Conservation (phyloP, 352 stramenopile genomes). For the Phytophthora europaea region DNA sequence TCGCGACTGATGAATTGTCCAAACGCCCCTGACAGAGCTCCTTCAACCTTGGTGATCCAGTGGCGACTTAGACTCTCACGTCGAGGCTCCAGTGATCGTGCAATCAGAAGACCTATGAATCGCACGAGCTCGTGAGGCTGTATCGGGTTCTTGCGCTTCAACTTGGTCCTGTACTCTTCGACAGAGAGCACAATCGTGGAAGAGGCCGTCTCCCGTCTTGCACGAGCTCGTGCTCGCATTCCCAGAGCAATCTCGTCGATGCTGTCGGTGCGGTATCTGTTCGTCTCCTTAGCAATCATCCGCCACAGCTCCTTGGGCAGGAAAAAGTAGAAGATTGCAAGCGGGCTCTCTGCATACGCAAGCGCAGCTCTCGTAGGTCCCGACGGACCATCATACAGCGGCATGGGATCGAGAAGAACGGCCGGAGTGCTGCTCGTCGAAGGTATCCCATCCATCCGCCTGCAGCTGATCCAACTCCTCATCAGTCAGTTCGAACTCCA, state of each 20-base stretch:
- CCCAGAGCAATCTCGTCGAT: not conserved
- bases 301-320: slow-evolving; percentile 14
- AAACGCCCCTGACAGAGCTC: too few relatives aligned
- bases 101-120: too few relatives aligned
- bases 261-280: not conserved
- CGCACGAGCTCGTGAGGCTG: too few relatives aligned
- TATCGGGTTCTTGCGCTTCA: too few relatives aligned
- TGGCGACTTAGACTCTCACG: too few relatives aligned
- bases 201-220: not conserved
- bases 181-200: not conserved
- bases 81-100: too few relatives aligned
- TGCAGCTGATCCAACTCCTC: not conserved
- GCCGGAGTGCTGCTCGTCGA: too few relatives aligned
- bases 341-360: not conserved
- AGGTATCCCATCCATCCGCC: not conserved
- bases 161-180: not conserved
- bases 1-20: too few relatives aligned
- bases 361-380: slow-evolving; percentile 7
- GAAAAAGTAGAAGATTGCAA: slow-evolving; percentile 14
- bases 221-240: not conserved
- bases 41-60: too few relatives aligned
- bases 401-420: not conserved
- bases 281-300: not conserved
- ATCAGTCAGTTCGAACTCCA: not conserved
- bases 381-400: not conserved